Percentiles rank a stretch among this genome's conserved stretches.
Conservation (phyloP, 2,329 filamentous ascomycete genomes). For the Leptoxyphium fumago region DNA sequence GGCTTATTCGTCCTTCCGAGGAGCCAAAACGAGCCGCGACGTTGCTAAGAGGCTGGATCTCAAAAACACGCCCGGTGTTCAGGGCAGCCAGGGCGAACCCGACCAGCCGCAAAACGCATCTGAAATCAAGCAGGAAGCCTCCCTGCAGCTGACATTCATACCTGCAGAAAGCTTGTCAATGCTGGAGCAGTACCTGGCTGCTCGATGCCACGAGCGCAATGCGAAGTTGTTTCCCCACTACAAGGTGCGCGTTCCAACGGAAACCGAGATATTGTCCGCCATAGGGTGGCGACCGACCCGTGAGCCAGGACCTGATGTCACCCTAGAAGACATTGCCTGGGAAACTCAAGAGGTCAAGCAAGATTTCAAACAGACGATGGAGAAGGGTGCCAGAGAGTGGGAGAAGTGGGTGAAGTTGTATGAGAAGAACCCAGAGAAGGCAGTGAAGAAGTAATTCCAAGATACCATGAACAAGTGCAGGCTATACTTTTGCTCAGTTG, state of each 20-base stretch:
- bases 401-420: slow-evolving; percentile 24
- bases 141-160: slow-evolving; percentile 23
- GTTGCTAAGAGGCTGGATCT: slow-evolving; percentile 24
- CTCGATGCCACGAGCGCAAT: slow-evolving; percentile 24
- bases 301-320: slow-evolving; percentile 18
- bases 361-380: slow-evolving; percentile 24
- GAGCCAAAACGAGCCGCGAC: slow-evolving; percentile 25
- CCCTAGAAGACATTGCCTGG: slow-evolving; percentile 32
- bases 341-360: slow-evolving; percentile 27
- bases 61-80: slow-evolving; percentile 3
- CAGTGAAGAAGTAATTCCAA: slow-evolving; percentile 21
- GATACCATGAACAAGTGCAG: too few relatives aligned
- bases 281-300: slow-evolving; percentile 29
- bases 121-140: slow-evolving; percentile 16
- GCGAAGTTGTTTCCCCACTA: slow-evolving; percentile 21
- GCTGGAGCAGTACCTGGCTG: slow-evolving; percentile 25
- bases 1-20: slow-evolving; percentile 30
- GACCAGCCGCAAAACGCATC: slow-evolving; percentile 2
- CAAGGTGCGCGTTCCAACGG: slow-evolving; percentile 18
- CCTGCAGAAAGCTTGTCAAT: slow-evolving; percentile 22
- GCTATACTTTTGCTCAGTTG: too few relatives aligned
- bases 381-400: slow-evolving; percentile 29
- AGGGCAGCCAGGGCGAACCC: neutral
- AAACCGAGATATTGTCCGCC: slow-evolving; percentile 26
- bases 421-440: slow-evolving; percentile 25